Evolutionary conservation across 495 filamentous ascomycete genomes (phyloP).

Genomic region (Chlorociboria aeruginascens): DNA sequence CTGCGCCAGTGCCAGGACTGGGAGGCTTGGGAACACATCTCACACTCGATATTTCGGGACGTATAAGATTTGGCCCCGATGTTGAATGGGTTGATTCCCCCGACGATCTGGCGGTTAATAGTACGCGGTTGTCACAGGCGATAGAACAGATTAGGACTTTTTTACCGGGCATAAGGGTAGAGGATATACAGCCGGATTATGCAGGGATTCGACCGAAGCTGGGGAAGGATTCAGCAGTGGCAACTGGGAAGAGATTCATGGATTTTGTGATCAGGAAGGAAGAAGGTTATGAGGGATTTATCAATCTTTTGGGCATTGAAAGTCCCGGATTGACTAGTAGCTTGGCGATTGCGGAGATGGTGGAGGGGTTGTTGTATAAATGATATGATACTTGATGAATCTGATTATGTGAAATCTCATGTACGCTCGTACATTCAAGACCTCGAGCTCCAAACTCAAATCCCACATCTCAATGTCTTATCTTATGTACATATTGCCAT

Average conservation of each 20-base stretch:
- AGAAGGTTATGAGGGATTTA: conserved; percentile 72
- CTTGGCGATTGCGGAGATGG: conserved; percentile 81
- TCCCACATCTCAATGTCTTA: no score
- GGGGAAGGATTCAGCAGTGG: conserved; percentile 41
- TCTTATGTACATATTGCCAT: background rate
- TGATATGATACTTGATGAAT: background rate
- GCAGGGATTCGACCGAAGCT: conserved; percentile 87
- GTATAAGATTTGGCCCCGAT: conserved; percentile 87
- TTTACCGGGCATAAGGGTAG: conserved; percentile 56
- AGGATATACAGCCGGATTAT: conserved; percentile 69
- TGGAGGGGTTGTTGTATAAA: conserved; percentile 60
- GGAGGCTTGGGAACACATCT: conserved; percentile 88
- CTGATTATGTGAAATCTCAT: no score
- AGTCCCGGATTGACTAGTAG: conserved; percentile 86
- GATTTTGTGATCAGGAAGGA: conserved; percentile 82
- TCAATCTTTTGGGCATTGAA: conserved; percentile 90
- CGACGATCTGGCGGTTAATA: conserved; percentile 29
- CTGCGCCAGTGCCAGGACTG: conserved; percentile 64
- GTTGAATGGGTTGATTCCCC: conserved; percentile 80
- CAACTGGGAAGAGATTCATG: conserved; percentile 52
- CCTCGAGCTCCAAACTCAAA: no score
- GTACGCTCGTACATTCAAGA: no score
- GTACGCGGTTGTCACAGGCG: conserved; percentile 50
- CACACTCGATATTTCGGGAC: conserved; percentile 77
- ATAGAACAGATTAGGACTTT: conserved; percentile 66